Conservation (phyloP, 2,329 filamentous ascomycete species). For the Elsinoe perseae region DNA sequence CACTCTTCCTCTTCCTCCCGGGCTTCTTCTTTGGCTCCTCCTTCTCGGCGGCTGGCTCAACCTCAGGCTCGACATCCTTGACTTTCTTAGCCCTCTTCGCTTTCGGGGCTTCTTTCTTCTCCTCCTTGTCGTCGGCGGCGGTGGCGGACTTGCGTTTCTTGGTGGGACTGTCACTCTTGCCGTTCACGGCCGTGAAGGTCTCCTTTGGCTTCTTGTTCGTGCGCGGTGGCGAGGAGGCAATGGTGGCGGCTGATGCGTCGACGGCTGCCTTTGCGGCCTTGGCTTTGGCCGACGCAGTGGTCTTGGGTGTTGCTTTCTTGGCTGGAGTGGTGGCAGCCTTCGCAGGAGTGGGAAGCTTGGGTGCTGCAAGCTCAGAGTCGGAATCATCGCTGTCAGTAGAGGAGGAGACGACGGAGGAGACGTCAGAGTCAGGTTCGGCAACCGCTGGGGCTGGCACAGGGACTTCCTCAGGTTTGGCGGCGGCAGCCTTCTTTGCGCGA, state of each 20-base stretch:
- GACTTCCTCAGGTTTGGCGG: conserved; percentile 26
- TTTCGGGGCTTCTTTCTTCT: conserved; percentile 30
- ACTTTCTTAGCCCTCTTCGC: conserved; percentile 30
- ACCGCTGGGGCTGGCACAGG: conserved; percentile 33
- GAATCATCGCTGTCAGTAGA: conserved; percentile 18
- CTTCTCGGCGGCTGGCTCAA: conserved; percentile 16
- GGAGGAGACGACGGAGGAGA: conserved; percentile 17
- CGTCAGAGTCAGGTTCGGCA: conserved; percentile 20
- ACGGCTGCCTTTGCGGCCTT: conserved; percentile 23
- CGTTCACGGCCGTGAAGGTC: conserved; percentile 20
- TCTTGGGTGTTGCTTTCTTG: conserved; percentile 25
- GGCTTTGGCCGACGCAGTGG: conserved; percentile 25
- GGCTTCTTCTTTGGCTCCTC: conserved; percentile 25
- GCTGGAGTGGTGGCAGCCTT: conserved; percentile 27
- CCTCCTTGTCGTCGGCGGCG: conserved; percentile 19
- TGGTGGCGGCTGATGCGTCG: conserved; percentile 22
- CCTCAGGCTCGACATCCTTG: conserved; percentile 20
- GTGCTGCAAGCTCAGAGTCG: conserved; percentile 24
- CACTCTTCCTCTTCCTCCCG: conserved; percentile 30
- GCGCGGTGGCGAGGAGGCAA: conserved; percentile 20
- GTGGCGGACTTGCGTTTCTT: conserved; percentile 25
- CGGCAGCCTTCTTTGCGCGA: conserved; percentile 28
- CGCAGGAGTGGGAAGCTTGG: conserved; percentile 29
- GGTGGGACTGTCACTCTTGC: conserved; percentile 19
- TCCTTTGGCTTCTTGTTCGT: conserved; percentile 19